A percentile compares a stretch with the other conserved stretches of the same genome.
phyloP scores from a whole-genome alignment of 176 grass and related monocot species.

The Ananas comosus region DNA sequence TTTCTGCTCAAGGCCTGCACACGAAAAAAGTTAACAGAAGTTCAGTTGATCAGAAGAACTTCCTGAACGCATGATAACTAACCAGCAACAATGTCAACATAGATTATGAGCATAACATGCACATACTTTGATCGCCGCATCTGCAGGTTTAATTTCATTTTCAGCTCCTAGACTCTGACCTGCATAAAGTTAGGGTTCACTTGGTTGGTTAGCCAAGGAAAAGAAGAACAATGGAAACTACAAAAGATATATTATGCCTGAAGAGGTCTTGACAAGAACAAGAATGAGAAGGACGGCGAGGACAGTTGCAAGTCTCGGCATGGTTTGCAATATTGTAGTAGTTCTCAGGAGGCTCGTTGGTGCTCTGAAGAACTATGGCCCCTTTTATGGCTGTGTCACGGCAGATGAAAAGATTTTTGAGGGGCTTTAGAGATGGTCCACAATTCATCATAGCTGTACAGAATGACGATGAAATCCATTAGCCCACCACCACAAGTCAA shows the following conservation, averaged over 20 bases:
- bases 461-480: slow-evolving; percentile 34
- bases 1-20: slow-evolving; percentile 50
- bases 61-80: too few relatives aligned
- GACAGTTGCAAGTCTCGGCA: slow-evolving; percentile 34
- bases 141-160: slow-evolving; percentile 17
- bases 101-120: slow-evolving; percentile 14
- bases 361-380: slow-evolving; percentile 16
- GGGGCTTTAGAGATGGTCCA: slow-evolving; percentile 40
- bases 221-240: slow-evolving; percentile 12
- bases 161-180: slow-evolving; percentile 24
- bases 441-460: slow-evolving; percentile 41
- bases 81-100: not conserved
- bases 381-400: slow-evolving; percentile 41
- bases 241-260: slow-evolving; percentile 23
- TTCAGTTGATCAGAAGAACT: slow-evolving; percentile 4
- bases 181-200: slow-evolving; percentile 28
- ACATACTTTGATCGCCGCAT: slow-evolving; percentile 31
- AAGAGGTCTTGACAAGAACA: slow-evolving; percentile 31
- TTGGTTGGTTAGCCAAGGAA: not conserved
- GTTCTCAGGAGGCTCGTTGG: slow-evolving; percentile 18
- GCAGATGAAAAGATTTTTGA: slow-evolving; percentile 21
- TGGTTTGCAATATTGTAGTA: slow-evolving; percentile 16
- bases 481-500: slow-evolving; percentile 45
- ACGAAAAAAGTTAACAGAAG: slow-evolving; percentile 8
- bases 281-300: slow-evolving; percentile 37